Conservation (phyloP, 345 rosid genomes). For the Garcia nutans region DNA sequence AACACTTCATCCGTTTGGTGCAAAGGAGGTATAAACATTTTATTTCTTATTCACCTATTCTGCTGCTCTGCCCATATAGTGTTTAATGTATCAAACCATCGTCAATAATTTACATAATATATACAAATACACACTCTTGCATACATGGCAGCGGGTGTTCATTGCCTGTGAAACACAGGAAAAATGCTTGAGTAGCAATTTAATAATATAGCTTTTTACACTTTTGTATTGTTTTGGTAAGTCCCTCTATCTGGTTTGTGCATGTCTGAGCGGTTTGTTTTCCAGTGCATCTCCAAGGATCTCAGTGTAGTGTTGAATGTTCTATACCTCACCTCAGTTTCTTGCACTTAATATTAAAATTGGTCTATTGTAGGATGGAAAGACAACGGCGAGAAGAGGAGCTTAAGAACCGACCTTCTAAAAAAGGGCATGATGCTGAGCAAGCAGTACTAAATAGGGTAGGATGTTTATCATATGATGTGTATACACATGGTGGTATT, state of each 20-base stretch:
- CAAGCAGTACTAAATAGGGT: constrained; percentile 26
- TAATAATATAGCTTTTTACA: neutral
- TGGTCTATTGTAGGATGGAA: constrained; percentile 20
- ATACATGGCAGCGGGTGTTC: too few species aligned
- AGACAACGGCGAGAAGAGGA: constrained; percentile 32
- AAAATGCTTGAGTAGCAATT: neutral
- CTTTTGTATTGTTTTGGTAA: neutral
- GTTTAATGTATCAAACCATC: neutral
- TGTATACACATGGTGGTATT: neutral
- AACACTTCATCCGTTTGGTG: constrained; percentile 95
- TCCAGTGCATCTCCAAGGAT: neutral
- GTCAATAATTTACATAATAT: too few species aligned
- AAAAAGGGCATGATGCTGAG: constrained; percentile 18
- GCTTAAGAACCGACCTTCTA: constrained; percentile 19
- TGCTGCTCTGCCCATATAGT: neutral
- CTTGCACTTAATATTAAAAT: neutral
- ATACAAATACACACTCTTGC: too few species aligned
- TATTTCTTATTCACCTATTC: neutral
- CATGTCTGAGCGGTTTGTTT: neutral
- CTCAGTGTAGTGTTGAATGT: neutral
- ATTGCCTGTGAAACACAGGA: neutral
- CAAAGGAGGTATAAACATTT: constrained; percentile 66
- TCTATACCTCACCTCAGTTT: neutral
- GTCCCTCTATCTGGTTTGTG: neutral
- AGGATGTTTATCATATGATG: neutral